These are phyloP conservation scores for Calocybe cyanea DNA, from an alignment of 768 basidiomycete genomes.

Conservation along the genomic window DNA sequence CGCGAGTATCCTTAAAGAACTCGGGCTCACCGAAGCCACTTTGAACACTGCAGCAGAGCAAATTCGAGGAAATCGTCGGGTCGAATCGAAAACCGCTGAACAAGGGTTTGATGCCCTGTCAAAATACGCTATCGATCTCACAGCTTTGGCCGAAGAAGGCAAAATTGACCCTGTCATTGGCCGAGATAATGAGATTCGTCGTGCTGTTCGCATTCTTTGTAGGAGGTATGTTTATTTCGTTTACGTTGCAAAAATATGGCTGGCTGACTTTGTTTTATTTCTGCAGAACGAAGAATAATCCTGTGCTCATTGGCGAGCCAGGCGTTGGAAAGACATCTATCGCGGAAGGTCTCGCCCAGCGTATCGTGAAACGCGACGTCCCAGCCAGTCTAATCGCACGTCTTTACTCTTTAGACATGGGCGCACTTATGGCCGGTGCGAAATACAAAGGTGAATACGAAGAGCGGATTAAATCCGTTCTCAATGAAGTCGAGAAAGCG, in stretches of 20 bases:
- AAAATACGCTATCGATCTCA: constrained; percentile 87
- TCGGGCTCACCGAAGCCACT: constrained; percentile 62
- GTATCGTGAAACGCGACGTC: constrained; percentile 92
- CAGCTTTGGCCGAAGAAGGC: constrained; percentile 83
- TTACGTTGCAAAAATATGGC: not conserved
- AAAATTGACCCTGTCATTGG: constrained; percentile 97
- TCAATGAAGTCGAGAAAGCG: constrained; percentile 91
- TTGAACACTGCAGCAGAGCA: constrained; percentile 77
- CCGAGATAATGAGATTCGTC: constrained; percentile 87
- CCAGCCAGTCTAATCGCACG: constrained; percentile 70
- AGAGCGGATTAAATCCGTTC: constrained; percentile 88
- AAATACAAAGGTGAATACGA: constrained; percentile 96
- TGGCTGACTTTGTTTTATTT: not conserved
- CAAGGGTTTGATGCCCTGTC: constrained; percentile 89
- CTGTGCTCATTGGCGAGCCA: constrained; percentile 93
- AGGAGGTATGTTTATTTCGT: constrained; percentile 47
- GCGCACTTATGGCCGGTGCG: constrained; percentile 90
- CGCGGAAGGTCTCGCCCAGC: constrained; percentile 92
- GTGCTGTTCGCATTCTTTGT: constrained; percentile 80
- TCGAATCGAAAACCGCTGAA: constrained; percentile 85
- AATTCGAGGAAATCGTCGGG: constrained; percentile 76
- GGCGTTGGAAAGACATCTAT: constrained; percentile 96
- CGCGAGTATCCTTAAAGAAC: constrained; percentile 68
- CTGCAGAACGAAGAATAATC: constrained; percentile 88
- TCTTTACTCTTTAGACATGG: constrained; percentile 89